phyloP scores from a whole-genome alignment of 306 rosid species.

The Senna siamea region DNA sequence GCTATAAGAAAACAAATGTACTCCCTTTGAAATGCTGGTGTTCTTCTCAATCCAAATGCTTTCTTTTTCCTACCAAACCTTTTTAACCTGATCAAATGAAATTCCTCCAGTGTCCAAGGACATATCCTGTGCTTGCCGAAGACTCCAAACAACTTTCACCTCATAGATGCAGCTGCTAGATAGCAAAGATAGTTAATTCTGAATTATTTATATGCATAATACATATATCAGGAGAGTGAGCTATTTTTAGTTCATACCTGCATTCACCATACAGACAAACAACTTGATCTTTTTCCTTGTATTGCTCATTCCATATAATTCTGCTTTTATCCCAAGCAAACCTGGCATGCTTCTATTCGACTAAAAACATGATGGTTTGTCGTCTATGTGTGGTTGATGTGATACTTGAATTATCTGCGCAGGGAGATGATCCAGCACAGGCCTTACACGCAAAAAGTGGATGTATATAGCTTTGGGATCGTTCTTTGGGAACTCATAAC shows the following conservation, averaged over 20 bases:
- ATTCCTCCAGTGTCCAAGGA: neutral
- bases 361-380: neutral
- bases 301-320: slow-evolving; percentile 7
- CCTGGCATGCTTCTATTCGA: slow-evolving; percentile 27
- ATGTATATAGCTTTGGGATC: slow-evolving; percentile 94
- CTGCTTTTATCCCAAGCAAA: slow-evolving; percentile 5
- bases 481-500: slow-evolving; percentile 99
- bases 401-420: slow-evolving; percentile 39
- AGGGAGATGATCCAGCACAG: slow-evolving; percentile 99
- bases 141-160: neutral
- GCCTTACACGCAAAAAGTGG: slow-evolving; percentile 97
- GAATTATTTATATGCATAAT: no score
- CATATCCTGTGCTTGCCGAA: neutral
- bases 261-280: neutral
- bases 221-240: no score
- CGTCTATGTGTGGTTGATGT: slow-evolving; percentile 4
- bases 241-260: neutral
- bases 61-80: neutral
- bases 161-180: no score
- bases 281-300: neutral
- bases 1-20: no score
- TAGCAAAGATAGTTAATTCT: no score
- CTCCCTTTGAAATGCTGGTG: neutral
- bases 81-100: neutral
- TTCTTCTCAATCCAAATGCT: neutral